phyloP scores from a whole-genome alignment of 2,329 filamentous ascomycete genomes.

The Colletotrichum scovillei region DNA sequence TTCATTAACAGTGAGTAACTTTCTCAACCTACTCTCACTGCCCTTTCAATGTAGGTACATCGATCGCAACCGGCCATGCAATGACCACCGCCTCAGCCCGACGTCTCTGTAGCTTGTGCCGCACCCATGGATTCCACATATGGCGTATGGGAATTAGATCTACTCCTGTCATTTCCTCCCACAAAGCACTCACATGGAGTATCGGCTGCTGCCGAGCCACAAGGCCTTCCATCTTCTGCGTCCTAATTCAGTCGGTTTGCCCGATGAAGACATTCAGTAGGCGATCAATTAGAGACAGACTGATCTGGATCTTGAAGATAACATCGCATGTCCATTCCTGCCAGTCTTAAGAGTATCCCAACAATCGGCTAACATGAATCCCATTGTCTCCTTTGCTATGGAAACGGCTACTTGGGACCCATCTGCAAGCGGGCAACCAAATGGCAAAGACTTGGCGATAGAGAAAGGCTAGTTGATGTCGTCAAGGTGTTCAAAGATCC shows the following conservation, averaged over 20 bases:
- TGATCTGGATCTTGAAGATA: background rate
- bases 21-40: too few relatives aligned
- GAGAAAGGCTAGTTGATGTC: background rate
- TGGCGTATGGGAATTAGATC: background rate
- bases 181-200: background rate
- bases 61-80: background rate
- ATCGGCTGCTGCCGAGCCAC: background rate
- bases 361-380: background rate
- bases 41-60: background rate
- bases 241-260: background rate
- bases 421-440: conserved; percentile 9
- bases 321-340: background rate
- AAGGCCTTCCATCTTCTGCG: background rate
- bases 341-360: background rate
- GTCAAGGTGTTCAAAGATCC: background rate
- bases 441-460: background rate
- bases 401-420: background rate
- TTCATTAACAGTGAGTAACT: background rate
- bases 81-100: background rate
- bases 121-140: too few relatives aligned
- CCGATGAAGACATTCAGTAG: background rate
- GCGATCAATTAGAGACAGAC: too few relatives aligned
- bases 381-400: background rate
- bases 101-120: background rate
- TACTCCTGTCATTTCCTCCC: background rate